These are phyloP conservation scores for Ophiostoma sp. DNA, from an alignment of 2,329 filamentous ascomycete genomes.

Conservation along the genomic window DNA sequence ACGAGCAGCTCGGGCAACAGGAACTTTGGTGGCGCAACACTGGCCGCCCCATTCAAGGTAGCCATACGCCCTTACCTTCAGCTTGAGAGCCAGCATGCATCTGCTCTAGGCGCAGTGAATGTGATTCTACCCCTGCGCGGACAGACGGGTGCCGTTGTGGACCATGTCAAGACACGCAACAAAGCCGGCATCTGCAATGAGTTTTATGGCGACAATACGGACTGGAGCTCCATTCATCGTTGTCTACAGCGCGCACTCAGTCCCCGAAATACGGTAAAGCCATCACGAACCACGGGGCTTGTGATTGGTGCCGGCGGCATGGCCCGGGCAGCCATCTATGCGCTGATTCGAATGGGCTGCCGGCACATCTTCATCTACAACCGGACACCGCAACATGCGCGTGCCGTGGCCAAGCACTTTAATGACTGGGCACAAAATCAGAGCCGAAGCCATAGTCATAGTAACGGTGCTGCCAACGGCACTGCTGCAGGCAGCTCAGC, in stretches of 20 bases:
- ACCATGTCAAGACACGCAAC: constrained; percentile 54
- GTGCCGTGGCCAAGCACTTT: constrained; percentile 61
- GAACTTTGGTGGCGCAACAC: constrained; percentile 61
- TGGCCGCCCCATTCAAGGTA: constrained; percentile 66
- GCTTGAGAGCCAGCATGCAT: constrained; percentile 61
- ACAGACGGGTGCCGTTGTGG: constrained; percentile 36
- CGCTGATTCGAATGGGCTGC: constrained; percentile 66
- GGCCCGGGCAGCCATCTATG: constrained; percentile 68
- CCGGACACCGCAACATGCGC: constrained; percentile 55
- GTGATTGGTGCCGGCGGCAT: constrained; percentile 63
- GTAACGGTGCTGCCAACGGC: constrained; percentile 10
- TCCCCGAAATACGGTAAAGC: constrained; percentile 56
- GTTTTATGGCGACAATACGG: constrained; percentile 54
- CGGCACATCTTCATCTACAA: constrained; percentile 68
- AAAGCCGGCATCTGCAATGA: constrained; percentile 55
- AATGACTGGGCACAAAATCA: constrained; percentile 45
- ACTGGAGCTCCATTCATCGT: constrained; percentile 40
- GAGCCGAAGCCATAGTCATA: constrained; percentile 30
- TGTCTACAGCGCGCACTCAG: constrained; percentile 65
- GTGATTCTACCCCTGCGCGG: constrained; percentile 62
- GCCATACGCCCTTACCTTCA: constrained; percentile 60
- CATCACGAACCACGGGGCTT: constrained; percentile 47
- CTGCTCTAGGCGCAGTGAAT: constrained; percentile 67
- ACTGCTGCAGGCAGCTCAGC: background rate
- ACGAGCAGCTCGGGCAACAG: constrained; percentile 28